phyloP scores from a whole-genome alignment of 2,329 filamentous ascomycete genomes.

The Penicillium sp. region DNA sequence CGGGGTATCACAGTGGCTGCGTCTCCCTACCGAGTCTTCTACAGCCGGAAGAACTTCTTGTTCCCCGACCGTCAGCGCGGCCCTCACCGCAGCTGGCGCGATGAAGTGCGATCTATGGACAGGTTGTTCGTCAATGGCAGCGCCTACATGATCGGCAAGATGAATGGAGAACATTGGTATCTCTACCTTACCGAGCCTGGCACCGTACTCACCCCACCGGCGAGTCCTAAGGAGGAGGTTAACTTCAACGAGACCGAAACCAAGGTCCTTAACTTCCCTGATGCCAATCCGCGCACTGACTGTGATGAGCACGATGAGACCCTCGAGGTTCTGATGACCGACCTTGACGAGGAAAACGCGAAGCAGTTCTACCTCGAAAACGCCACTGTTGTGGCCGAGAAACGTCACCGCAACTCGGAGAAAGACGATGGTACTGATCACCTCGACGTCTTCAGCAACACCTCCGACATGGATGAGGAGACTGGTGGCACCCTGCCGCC shows the following conservation, averaged over 20 bases:
- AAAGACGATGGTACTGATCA: conserved; percentile 56
- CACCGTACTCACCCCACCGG: conserved; percentile 74
- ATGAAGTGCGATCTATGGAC: conserved; percentile 91
- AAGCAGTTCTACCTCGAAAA: conserved; percentile 71
- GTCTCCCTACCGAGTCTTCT: conserved; percentile 93
- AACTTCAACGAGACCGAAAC: conserved; percentile 55
- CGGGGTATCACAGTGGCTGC: conserved; percentile 72
- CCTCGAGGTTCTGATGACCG: conserved; percentile 67
- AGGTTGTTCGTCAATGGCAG: conserved; percentile 88
- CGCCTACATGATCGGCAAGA: conserved; percentile 99
- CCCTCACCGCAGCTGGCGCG: conserved; percentile 95
- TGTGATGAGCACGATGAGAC: conserved; percentile 49
- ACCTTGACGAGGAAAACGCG: conserved; percentile 65
- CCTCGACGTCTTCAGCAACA: conserved; percentile 77
- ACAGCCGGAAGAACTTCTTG: conserved; percentile 97
- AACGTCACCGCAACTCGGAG: conserved; percentile 71
- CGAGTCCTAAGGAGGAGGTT: conserved; percentile 63
- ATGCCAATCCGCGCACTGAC: conserved; percentile 27
- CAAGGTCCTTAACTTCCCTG: conserved; percentile 58
- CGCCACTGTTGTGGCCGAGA: conserved; percentile 87
- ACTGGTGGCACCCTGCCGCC: conserved; percentile 57
- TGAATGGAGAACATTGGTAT: conserved; percentile 99
- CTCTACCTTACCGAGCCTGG: conserved; percentile 91
- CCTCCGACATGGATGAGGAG: conserved; percentile 61
- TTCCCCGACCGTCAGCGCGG: conserved; percentile 93